Evolutionary conservation across 192 early-diverging fungal genomes (phyloP).

Genomic region (Backusella circina): DNA sequence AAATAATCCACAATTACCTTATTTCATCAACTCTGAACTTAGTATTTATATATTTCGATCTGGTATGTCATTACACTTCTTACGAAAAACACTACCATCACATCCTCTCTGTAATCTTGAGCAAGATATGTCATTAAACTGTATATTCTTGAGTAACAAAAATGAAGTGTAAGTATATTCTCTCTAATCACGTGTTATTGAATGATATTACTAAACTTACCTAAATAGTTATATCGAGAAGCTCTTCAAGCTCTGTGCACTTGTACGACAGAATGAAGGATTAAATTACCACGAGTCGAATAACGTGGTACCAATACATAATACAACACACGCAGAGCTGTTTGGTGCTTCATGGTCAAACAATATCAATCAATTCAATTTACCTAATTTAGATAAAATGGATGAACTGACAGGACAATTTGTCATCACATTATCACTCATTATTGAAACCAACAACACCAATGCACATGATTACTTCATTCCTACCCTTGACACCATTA

Average conservation of each 20-base stretch:
- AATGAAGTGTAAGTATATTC: conserved; percentile 7
- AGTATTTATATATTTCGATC: conserved; percentile 33
- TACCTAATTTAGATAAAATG: conserved; percentile 10
- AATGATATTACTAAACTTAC: not conserved
- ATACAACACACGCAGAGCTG: not conserved
- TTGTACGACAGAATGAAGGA: conserved; percentile 3
- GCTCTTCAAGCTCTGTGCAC: not conserved
- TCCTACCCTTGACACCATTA: conserved; percentile 31
- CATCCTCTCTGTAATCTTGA: conserved; percentile 30
- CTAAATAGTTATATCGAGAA: not conserved
- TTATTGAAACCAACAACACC: not conserved
- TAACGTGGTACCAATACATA: not conserved
- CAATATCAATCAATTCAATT: conserved; percentile 6
- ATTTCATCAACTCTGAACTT: conserved; percentile 26
- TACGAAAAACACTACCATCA: conserved; percentile 26
- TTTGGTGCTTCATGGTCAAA: not conserved
- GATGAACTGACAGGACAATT: conserved; percentile 15
- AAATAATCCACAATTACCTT: not conserved
- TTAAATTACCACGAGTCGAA: not conserved
- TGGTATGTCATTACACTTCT: conserved; percentile 39
- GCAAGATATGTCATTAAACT: not conserved
- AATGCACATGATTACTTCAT: conserved; percentile 8
- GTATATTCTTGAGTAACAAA: not conserved
- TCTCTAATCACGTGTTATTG: conserved; percentile 16
- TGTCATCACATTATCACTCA: not conserved